A percentile compares a stretch with the other conserved stretches of the same genome.
phyloP scores from a whole-genome alignment of 139 green algal genomes.

The Asterochloris sp. region DNA sequence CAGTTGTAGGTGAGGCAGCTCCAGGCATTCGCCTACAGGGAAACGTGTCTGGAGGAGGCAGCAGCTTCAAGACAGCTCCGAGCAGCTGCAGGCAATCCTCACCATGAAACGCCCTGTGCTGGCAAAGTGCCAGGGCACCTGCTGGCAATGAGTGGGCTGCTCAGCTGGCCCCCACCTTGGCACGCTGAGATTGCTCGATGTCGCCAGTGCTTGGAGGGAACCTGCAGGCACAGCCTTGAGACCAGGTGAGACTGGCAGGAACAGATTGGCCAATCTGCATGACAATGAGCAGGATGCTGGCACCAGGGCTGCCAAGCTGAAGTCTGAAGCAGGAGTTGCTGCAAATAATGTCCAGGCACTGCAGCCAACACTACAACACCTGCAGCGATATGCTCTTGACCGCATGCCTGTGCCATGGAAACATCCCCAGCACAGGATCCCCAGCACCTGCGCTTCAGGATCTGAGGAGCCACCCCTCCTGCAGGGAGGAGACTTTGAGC shows the following conservation, averaged over 20 bases:
- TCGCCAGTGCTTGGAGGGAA: neutral
- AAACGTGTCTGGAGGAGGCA: too few species aligned
- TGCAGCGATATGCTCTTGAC: too few species aligned
- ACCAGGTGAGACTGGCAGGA: too few species aligned
- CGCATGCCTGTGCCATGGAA: neutral
- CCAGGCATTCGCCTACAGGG: too few species aligned
- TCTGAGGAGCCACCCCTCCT: neutral
- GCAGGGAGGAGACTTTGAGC: neutral
- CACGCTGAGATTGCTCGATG: neutral
- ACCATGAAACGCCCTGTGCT: too few species aligned
- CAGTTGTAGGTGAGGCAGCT: too few species aligned
- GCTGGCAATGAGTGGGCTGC: slow-evolving; percentile 4
- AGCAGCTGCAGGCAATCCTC: too few species aligned
- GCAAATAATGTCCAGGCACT: neutral
- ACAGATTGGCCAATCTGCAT: too few species aligned
- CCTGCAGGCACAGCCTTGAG: neutral
- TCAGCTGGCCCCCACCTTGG: neutral
- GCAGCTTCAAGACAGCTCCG: too few species aligned
- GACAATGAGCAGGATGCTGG: neutral
- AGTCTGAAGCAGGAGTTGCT: too few species aligned
- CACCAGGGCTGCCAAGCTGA: neutral
- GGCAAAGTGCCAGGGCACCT: too few species aligned
- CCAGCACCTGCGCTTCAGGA: neutral
- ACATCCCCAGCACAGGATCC: neutral
- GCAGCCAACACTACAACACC: too few species aligned